Base-by-base conservation (phyloP, 805 yeast genomes). In the Isabelozyma pseudorhagii region DNA sequence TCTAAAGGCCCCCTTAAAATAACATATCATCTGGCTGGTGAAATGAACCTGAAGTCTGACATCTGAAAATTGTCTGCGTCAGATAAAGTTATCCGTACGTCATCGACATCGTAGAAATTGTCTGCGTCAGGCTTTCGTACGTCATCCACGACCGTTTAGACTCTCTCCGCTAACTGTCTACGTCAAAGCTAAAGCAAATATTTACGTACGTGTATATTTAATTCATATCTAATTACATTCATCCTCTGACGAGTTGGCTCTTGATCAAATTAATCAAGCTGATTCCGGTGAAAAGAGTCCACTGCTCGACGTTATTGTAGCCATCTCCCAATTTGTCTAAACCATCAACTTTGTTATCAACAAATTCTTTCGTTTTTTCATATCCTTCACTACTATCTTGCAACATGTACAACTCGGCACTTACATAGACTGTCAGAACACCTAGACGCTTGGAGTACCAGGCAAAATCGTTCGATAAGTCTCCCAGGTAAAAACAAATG, bases 371-470 rank as follows among this genome's bases (percentile, higher is more conserved):
- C 0, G 98, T 92, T 44, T 79, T 79, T 11, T 55, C 49, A 58
- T 72, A 86, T 29, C 69, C 78, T 1, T 62, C 59, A 17, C 93
- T 83, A 18, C 72, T 73, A 65, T 93, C 97, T 56, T 80, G 85
- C 42, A 89, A 72, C 94, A 86, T 87, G 70, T 81, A 89, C 53
- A 89, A 69, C 65, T 93, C 97, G 39, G 87, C 71, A 38, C 85
- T 80, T 2, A 87, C 87, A 64, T 88, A 89, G 2, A 87, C 78
- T 1, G 87, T 75, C 21, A 88, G 79, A 13, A 93, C 63, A 8
- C 87, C 79, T 13, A 86, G 71, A 55, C 99, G 75, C 62, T 91
- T 88, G n/a, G 96, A 74, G 66, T 93, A 93, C 99, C 99, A 93
- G 3, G 89, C 86, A 63, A 87, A 84, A 65, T 90, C 97, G 55